These are phyloP conservation scores for Tuber microsphaerosporum DNA, from an alignment of 495 filamentous ascomycete species.

Conservation along the genomic window DNA sequence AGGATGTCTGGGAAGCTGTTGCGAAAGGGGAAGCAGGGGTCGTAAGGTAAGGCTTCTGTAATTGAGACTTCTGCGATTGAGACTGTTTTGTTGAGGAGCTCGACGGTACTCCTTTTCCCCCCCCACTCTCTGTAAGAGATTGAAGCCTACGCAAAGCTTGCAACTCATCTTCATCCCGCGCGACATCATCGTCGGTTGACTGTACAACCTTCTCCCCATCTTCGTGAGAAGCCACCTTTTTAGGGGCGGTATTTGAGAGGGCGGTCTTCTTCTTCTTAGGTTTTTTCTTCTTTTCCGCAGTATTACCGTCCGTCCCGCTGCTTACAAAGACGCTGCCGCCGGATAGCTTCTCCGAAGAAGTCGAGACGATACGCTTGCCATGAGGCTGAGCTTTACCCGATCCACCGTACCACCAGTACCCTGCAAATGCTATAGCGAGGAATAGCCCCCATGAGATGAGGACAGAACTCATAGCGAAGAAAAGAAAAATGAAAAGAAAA, in stretches of 20 bases:
- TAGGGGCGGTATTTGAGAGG: conserved; percentile 23
- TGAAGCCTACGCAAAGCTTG: conserved; percentile 35
- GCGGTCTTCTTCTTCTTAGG: conserved; percentile 34
- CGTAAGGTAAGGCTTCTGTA: conserved; percentile 18
- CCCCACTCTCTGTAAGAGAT: conserved; percentile 24
- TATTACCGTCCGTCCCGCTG: conserved; percentile 30
- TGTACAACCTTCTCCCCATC: conserved; percentile 18
- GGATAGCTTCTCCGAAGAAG: conserved; percentile 18
- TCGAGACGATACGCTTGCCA: conserved; percentile 9
- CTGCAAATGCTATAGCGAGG: conserved; percentile 32
- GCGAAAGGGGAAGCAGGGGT: conserved; percentile 30
- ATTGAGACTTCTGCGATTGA: conserved; percentile 22
- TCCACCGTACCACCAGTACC: conserved; percentile 33
- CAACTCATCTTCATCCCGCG: conserved; percentile 29
- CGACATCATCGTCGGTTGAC: conserved; percentile 33
- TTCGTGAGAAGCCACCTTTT: conserved; percentile 19
- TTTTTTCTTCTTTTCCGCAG: conserved; percentile 29
- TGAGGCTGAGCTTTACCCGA: conserved; percentile 14
- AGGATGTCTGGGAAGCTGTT: conserved; percentile 41
- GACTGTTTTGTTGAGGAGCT: conserved; percentile 23
- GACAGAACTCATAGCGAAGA: conserved; percentile 24
- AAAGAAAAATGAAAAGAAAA: not conserved
- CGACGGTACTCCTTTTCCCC: conserved; percentile 18
- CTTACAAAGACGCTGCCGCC: conserved; percentile 18
- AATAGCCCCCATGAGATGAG: conserved; percentile 37